Evolutionary conservation across 2,329 filamentous ascomycete species (phyloP), one percentile per base, ranked within the genome.

Genomic region (Cytospora piceicola): DNA sequence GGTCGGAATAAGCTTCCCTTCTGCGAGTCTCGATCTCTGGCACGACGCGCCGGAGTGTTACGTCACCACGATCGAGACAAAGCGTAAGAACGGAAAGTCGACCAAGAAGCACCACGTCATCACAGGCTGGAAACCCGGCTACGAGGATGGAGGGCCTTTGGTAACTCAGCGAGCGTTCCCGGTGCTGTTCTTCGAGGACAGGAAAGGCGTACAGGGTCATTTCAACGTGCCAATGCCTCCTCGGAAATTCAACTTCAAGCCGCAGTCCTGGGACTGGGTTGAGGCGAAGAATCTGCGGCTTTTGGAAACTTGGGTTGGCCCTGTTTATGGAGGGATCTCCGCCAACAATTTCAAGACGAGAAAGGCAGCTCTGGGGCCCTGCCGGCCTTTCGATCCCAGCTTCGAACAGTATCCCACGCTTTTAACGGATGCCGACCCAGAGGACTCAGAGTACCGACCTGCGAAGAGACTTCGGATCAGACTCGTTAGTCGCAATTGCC

Each of bases 121-220:
- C 46, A 27, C 24, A 6, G 36, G 52, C 27, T 67, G 65, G 65
- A 4, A n/a, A 12, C 11, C 46, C 6, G 42, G 46, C 11, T 67
- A 53, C 34, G 57, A 29, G 14, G 53, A 24, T 2, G 61, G 46
- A 17, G 53, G 58, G 0, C 22, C 53, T 3, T 39, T 20, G 15
- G 53, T 29, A 1, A 20, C 12, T 22, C 32, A 67, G 17, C 61
- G 65, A 9, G 29, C 55, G 1, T 61, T 64, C 34, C 61, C 63
- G 1, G 54, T 64, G 15, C 53, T 67, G 3, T 61, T 57, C 29
- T 64, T 67, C 15, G 65, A 67, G 12, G 65, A 67, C 46, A 22
- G 27, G 11, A 20, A 4, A 0, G 58, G 52, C 17, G 58, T 32
- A 17, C 57, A 58, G 5, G 57, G 57, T 8, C 36, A 58, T 27